Base-by-base conservation (phyloP, 1,284 basidiomycete genomes). In the Cryptococcus sp. region DNA sequence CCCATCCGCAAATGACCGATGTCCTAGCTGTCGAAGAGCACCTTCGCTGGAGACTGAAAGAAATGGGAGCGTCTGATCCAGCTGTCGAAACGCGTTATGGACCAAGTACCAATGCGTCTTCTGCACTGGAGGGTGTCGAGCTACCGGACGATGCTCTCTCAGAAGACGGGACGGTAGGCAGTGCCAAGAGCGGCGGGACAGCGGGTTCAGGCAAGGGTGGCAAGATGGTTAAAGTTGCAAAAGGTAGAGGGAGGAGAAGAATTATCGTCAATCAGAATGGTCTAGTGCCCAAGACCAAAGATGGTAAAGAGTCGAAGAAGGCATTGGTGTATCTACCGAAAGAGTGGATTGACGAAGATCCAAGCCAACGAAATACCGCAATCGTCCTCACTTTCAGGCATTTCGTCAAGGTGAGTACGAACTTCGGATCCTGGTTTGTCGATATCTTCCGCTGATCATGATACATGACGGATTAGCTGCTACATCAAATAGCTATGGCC, bases 1-100 rank as follows among this genome's bases (percentile, higher is more conserved):
- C 72, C 2, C 77, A 78, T 66, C 77, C 77, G 6, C 76, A 79
- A 57, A 77, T 79, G 77, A 74, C 77, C 0, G 77, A 79, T 58
- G 74, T 79, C 16, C 58, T 79, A 17, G 74, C 77, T 0, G 77
- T 79, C 2, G 77, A 79, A 52, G 77, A 79, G 59, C 75, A 79
- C 46, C 57, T 79, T 11, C 65, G 77, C 29, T 78, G 76, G 73
- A 57, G 77, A 15, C 58, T 79, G 48, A 77, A 78, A 49, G 76
- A 79, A 62, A 69, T 79, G 66, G 77, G 76, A 1, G 75, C 74
- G 19, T 59, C 60, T 11, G 77, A 79, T 63, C 68, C 72, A 3
- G 66, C 70, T 15, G 72, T 75, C 2, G 73, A 76, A 62, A 57
- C 54, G 46, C 64, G 75, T 6, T 77, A 77, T 60, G 75, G 75